Conservation (phyloP, 1,139 yeast genomes). For the Lodderomyces metapsilosis region DNA sequence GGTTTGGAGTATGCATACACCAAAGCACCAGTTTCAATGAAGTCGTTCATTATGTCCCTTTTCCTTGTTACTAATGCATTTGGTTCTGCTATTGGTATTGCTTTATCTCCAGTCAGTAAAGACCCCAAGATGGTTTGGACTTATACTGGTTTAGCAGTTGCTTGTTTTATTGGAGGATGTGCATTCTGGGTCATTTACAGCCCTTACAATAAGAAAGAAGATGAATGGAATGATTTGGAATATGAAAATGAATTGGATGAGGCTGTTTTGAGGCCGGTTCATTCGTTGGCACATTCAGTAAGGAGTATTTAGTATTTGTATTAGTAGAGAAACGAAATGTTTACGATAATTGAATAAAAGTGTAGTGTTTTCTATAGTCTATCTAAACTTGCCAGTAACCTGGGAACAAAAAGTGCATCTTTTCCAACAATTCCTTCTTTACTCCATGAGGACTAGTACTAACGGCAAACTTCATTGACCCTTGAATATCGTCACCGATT, state of each 20-base stretch:
- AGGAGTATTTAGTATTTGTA: constrained; percentile 8
- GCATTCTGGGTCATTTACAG: constrained; percentile 63
- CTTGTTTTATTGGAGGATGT: constrained; percentile 59
- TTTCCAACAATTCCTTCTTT: constrained; percentile 67
- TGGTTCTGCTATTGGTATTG: constrained; percentile 74
- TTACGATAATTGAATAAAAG: not conserved
- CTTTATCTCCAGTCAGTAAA: constrained; percentile 61
- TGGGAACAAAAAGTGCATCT: constrained; percentile 88
- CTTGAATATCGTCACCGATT: constrained; percentile 68
- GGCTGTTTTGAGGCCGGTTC: constrained; percentile 21
- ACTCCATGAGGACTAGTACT: constrained; percentile 79
- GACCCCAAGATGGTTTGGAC: constrained; percentile 72
- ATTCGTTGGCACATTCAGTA: constrained; percentile 18
- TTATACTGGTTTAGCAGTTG: constrained; percentile 59
- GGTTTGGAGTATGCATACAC: constrained; percentile 72
- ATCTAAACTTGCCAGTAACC: constrained; percentile 62
- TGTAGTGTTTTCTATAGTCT: constrained; percentile 5
- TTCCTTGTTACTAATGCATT: constrained; percentile 61
- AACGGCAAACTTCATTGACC: constrained; percentile 78
- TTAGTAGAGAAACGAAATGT: not conserved
- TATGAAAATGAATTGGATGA: constrained; percentile 21
- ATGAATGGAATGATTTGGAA: constrained; percentile 59
- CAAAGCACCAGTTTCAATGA: constrained; percentile 65
- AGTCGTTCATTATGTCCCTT: constrained; percentile 63
- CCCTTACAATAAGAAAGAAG: constrained; percentile 57